phyloP scores from a whole-genome alignment of 2,329 filamentous ascomycete genomes.

The Akanthomyces muscarius region DNA sequence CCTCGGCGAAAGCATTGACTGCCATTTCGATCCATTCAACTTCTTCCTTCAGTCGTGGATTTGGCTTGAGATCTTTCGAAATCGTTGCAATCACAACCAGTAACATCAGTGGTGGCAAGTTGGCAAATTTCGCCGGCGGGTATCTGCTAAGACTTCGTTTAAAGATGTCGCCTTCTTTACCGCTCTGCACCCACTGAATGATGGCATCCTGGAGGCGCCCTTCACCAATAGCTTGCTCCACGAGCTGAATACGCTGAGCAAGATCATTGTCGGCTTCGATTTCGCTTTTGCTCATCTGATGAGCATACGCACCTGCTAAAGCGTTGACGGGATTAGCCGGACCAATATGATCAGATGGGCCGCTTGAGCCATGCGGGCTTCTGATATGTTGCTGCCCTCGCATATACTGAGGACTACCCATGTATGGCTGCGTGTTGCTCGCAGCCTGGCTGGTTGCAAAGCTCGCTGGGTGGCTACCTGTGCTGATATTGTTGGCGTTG shows the following conservation, averaged over 20 bases:
- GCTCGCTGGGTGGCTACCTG: constrained; percentile 31
- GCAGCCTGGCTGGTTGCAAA: constrained; percentile 32
- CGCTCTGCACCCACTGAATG: constrained; percentile 63
- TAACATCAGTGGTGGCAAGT: constrained; percentile 57
- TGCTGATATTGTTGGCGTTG: constrained; percentile 24
- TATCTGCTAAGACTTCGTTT: constrained; percentile 39
- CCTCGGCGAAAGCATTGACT: constrained; percentile 49
- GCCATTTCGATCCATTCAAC: constrained; percentile 59
- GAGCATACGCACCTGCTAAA: constrained; percentile 34
- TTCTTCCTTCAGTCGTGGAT: constrained; percentile 50
- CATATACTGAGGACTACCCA: constrained; percentile 35
- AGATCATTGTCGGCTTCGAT: constrained; percentile 47
- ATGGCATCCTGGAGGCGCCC: constrained; percentile 60
- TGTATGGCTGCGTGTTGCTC: constrained; percentile 31
- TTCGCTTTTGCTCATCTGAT: constrained; percentile 33
- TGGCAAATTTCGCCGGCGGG: constrained; percentile 43
- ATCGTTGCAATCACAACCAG: constrained; percentile 63
- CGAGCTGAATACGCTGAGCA: constrained; percentile 50
- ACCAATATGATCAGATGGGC: constrained; percentile 32
- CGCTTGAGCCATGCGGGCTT: constrained; percentile 32
- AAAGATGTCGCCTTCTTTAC: constrained; percentile 60
- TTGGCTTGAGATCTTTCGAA: constrained; percentile 52
- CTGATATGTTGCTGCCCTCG: constrained; percentile 31
- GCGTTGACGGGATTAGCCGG: constrained; percentile 31
- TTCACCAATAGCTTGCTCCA: constrained; percentile 59